Evolutionary conservation across 306 rosid species (phyloP), one percentile per base, ranked within the genome.

Genomic region (Cucumis hystrix): DNA sequence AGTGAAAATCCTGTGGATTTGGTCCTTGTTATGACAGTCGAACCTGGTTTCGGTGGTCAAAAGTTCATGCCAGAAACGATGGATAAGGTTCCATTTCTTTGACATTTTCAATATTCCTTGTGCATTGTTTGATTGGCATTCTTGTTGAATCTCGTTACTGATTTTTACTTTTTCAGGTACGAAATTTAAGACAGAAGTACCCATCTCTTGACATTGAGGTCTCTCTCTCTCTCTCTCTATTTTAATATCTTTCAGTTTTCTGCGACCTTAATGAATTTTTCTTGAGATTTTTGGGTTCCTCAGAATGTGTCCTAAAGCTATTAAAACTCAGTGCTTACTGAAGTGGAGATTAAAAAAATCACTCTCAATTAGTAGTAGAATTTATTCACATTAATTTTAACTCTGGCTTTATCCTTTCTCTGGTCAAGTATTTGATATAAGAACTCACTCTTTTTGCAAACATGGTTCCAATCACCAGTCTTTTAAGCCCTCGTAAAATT

Each of bases 11-110:
- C 90, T 61, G 99, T 92, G 78, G 97, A 88, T 82, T 82, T 96
- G 98, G 98, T 96, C 88, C 99, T 96, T 78, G 99, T 96, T 75
- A 96, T 96, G 99, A 96, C 98, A 30, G 99, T 96, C 9, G 99
- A 88, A 83, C 99, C 99, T 80, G 99, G 99, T 78, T 96, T 96
- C 82, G 99, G 98, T 39, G 99, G 99, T 78, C 99, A 96, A 76
- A 92, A 96, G 74, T 96, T 92, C 87, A 92, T 92, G 90, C 90
- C 91, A 5, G 90, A 91, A 79, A 96, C 55, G 81, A 96, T 96
- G 99, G 96, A 90, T 73, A 95, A 95, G 91, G 98, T 90, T 67
- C 74, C 56, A 49, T 64, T 52, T 57, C 54, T 49, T 33, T 61
- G 71, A 76, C 65, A 71, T 47, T 76, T 20, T 72, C 43, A n/a